Percentiles rank a stretch among this genome's conserved stretches.
phyloP scores from a whole-genome alignment of 2,329 filamentous ascomycete species.

The Aspergillus chevalieri region DNA sequence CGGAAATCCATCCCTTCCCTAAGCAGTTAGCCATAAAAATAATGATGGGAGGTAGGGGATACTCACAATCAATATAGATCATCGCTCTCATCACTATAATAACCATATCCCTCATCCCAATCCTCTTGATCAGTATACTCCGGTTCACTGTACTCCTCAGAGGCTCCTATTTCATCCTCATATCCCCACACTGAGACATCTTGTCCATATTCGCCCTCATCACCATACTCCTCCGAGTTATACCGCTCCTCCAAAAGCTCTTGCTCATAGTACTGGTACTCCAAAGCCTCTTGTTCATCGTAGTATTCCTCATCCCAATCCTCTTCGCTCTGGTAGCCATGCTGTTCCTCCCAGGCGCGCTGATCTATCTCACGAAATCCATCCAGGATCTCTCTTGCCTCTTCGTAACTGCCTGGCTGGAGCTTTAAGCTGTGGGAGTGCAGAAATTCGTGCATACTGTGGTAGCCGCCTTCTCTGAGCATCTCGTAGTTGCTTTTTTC shows the following conservation, averaged over 20 bases:
- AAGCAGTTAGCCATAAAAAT: no score
- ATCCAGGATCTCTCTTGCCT: conserved; percentile 4
- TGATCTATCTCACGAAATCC: background rate
- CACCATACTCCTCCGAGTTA: no score
- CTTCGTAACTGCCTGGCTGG: conserved; percentile 1
- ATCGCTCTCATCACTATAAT: no score
- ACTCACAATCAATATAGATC: no score
- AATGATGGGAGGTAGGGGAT: no score
- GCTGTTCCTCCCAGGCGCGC: background rate
- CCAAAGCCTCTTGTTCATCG: background rate
- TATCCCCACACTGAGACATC: background rate
- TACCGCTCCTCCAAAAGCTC: background rate
- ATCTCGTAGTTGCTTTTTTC: conserved; percentile 2
- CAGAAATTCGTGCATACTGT: conserved; percentile 6
- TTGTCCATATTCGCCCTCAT: no score
- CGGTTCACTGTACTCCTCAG: background rate
- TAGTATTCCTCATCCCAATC: background rate
- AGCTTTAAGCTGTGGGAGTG: conserved; percentile 4
- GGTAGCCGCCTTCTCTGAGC: conserved; percentile 6
- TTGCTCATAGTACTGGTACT: background rate
- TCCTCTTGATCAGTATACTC: background rate
- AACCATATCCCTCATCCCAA: background rate
- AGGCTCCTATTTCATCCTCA: background rate
- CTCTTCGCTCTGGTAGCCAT: background rate
- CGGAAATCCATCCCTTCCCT: no score